phyloP scores from a whole-genome alignment of 805 yeast species.

The Candida parachauliodes region DNA sequence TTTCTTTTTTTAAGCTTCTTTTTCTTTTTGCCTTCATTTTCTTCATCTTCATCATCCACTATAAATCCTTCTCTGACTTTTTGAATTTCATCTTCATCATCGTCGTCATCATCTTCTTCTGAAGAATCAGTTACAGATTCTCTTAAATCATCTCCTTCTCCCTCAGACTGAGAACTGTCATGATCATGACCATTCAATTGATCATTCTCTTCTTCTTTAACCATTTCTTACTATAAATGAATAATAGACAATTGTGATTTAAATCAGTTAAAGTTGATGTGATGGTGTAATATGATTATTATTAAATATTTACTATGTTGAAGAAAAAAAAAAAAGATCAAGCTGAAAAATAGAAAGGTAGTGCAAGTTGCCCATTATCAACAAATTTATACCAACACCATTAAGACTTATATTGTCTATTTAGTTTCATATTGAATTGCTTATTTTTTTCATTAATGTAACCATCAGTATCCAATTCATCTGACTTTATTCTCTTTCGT shows the following conservation, averaged over 20 bases:
- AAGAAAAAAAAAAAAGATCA: not conserved
- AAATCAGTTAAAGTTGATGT: not conserved
- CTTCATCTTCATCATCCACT: slow-evolving; percentile 65
- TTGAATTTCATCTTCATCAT: slow-evolving; percentile 78
- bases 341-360: not conserved
- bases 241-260: not conserved
- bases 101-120: slow-evolving; percentile 88
- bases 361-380: not conserved
- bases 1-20: slow-evolving; percentile 35
- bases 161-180: slow-evolving; percentile 29
- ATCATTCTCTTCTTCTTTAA: slow-evolving; percentile 32
- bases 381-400: slow-evolving; percentile 4
- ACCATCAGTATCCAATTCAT: slow-evolving; percentile 31
- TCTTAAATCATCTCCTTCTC: slow-evolving; percentile 30
- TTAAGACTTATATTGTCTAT: slow-evolving; percentile 46
- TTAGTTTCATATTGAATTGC: slow-evolving; percentile 67
- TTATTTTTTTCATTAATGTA: slow-evolving; percentile 69
- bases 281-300: not conserved
- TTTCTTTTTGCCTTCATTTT: slow-evolving; percentile 25
- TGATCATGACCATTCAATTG: slow-evolving; percentile 31
- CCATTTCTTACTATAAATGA: slow-evolving; percentile 21
- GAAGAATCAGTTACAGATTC: slow-evolving; percentile 53
- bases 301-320: slow-evolving; percentile 3
- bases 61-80: slow-evolving; percentile 88
- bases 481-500: slow-evolving; percentile 28